Conservation (phyloP, 768 basidiomycete genomes). For the Panellus pusillus region DNA sequence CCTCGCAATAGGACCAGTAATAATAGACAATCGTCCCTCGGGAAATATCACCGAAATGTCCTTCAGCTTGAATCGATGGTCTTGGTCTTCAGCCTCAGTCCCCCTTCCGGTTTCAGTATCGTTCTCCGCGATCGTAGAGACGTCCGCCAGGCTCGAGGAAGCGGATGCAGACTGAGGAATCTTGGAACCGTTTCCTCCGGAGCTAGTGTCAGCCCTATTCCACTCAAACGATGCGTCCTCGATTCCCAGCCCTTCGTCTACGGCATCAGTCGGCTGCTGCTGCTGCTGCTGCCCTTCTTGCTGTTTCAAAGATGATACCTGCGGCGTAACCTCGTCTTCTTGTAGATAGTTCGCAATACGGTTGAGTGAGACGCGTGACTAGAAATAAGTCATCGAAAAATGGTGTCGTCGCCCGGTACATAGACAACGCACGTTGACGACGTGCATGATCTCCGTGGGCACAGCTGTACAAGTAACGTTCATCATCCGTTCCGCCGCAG, state of each 20-base stretch:
- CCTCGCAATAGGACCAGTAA: conserved; percentile 74
- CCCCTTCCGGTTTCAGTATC: too few species aligned
- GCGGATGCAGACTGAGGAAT: too few species aligned
- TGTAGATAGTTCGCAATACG: conserved; percentile 67
- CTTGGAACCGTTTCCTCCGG: conserved; percentile 22
- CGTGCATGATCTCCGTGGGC: conserved; percentile 74
- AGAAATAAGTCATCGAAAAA: not conserved
- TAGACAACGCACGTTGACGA: conserved; percentile 50
- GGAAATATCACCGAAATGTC: conserved; percentile 74
- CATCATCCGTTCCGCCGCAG: too few species aligned
- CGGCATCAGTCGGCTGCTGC: conserved; percentile 22
- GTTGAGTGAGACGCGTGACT: conserved; percentile 62
- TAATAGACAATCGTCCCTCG: conserved; percentile 62
- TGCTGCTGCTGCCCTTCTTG: conserved; percentile 18
- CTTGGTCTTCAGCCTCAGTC: not conserved
- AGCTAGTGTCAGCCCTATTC: conserved; percentile 43
- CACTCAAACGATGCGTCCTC: conserved; percentile 61
- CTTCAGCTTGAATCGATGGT: conserved; percentile 58
- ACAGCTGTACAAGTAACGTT: conserved; percentile 40
- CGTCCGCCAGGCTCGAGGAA: too few species aligned
- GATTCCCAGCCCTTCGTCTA: conserved; percentile 50
- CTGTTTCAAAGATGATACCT: conserved; percentile 63
- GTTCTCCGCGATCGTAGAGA: too few species aligned
- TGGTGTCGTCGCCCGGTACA: not conserved
- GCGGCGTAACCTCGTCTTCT: conserved; percentile 68